Evolutionary conservation across 2,329 filamentous ascomycete species (phyloP).

Genomic region (Aschersonia sp.): DNA sequence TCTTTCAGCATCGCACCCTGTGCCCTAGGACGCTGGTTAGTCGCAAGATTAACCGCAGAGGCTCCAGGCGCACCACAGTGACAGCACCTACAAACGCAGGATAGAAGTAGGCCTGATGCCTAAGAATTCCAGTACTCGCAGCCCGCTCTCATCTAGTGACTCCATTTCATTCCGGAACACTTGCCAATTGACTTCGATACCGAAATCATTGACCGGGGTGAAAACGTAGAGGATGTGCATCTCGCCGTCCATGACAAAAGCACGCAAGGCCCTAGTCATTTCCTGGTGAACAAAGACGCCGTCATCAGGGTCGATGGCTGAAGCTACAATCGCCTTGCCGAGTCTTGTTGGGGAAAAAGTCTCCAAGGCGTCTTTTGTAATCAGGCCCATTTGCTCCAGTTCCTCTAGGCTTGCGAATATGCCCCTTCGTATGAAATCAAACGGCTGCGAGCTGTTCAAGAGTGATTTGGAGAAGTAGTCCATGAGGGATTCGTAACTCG

Average conservation of each 20-base stretch:
- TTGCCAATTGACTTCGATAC: conserved; percentile 51
- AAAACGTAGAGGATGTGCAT: conserved; percentile 70
- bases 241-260: conserved; percentile 69
- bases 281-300: conserved; percentile 60
- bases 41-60: neutral
- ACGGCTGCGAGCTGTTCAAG: conserved; percentile 41
- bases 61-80: neutral
- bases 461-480: conserved; percentile 58
- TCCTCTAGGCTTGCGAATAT: conserved; percentile 46
- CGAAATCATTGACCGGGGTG: conserved; percentile 50
- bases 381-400: conserved; percentile 37
- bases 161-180: conserved; percentile 60
- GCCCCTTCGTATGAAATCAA: conserved; percentile 32
- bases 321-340: conserved; percentile 57
- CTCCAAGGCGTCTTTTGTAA: conserved; percentile 32
- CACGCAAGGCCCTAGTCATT: conserved; percentile 48
- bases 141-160: conserved; percentile 51
- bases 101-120: conserved; percentile 54
- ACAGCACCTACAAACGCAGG: conserved; percentile 40
- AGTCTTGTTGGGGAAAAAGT: conserved; percentile 48
- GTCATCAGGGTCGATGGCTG: conserved; percentile 59
- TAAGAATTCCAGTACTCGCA: conserved; percentile 53
- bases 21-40: conserved; percentile 32
- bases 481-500: conserved; percentile 45
- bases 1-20: conserved; percentile 52